Evolutionary conservation across 345 rosid species (phyloP).

Genomic region (Luvunga scandens): DNA sequence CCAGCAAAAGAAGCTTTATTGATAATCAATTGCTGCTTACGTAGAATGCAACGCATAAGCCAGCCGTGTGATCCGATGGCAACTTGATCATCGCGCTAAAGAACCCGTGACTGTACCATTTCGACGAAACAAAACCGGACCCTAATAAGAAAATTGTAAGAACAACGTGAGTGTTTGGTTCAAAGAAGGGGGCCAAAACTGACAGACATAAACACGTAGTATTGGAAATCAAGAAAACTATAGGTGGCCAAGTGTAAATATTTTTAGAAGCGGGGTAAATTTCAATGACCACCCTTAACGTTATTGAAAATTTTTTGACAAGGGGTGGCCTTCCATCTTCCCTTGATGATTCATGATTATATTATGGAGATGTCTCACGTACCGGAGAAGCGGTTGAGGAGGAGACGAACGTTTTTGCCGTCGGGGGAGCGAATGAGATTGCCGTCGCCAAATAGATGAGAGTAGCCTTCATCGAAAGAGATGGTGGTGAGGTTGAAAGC

Average conservation of each 20-base stretch:
- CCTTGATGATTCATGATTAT: too few relatives aligned
- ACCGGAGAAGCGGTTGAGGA: conserved; percentile 84
- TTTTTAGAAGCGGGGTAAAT: too few relatives aligned
- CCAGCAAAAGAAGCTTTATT: too few relatives aligned
- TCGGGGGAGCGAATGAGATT: conserved; percentile 81
- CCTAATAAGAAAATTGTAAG: conserved; percentile 33
- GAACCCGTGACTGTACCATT: conserved; percentile 76
- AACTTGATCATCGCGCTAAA: conserved; percentile 86
- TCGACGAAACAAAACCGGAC: conserved; percentile 85
- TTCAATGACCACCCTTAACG: too few relatives aligned
- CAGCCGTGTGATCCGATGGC: conserved; percentile 83
- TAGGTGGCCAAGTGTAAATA: too few relatives aligned
- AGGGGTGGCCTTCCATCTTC: too few relatives aligned
- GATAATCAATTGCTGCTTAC: conserved; percentile 31
- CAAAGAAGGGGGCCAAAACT: too few relatives aligned
- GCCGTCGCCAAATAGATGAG: conserved; percentile 78
- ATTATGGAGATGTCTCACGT: background rate
- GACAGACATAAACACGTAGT: too few relatives aligned
- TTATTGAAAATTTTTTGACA: too few relatives aligned
- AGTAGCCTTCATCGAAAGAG: conserved; percentile 75
- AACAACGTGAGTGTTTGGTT: too few relatives aligned
- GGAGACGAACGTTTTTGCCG: conserved; percentile 73
- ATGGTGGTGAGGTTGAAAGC: conserved; percentile 52
- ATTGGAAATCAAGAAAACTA: too few relatives aligned
- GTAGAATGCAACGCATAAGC: conserved; percentile 83